These are phyloP conservation scores for Podaxis mareebaensis DNA, from an alignment of 768 basidiomycete genomes.

Conservation along the genomic window DNA sequence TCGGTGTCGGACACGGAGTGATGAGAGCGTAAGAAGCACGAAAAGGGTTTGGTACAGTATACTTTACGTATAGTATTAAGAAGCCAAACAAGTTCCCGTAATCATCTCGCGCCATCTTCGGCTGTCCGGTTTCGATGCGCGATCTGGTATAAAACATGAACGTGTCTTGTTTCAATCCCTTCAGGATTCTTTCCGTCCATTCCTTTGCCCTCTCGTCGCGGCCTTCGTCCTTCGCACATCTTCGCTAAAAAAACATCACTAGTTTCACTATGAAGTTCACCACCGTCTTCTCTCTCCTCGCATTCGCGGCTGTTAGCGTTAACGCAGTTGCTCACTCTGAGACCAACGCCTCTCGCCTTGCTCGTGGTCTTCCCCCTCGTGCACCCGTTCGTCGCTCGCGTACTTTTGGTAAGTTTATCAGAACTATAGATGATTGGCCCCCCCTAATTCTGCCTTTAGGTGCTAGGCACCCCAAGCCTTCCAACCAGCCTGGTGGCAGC, in stretches of 20 bases:
- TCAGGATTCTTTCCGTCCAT: conserved; percentile 18
- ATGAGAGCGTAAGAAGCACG: not conserved
- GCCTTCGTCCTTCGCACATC: conserved; percentile 14
- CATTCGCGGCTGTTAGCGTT: conserved; percentile 37
- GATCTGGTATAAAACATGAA: conserved; percentile 9
- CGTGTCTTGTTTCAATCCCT: conserved; percentile 7
- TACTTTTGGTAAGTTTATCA: conserved; percentile 25
- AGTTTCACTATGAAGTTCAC: conserved; percentile 39
- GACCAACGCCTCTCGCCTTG: conserved; percentile 54
- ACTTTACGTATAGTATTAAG: not conserved
- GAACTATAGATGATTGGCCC: not conserved
- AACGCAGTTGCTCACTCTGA: conserved; percentile 31
- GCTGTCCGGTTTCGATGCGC: not conserved
- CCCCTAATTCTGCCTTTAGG: conserved; percentile 34
- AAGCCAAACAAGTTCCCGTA: not conserved
- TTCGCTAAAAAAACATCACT: not conserved
- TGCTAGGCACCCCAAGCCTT: conserved; percentile 38
- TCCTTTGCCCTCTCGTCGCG: conserved; percentile 20
- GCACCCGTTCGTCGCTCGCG: conserved; percentile 41
- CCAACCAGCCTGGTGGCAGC: conserved; percentile 25
- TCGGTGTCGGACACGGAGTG: not conserved
- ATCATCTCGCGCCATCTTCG: not conserved
- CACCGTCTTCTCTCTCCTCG: conserved; percentile 37
- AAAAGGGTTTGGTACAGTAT: not conserved
- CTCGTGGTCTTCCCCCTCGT: conserved; percentile 51